phyloP scores from a whole-genome alignment of 2,329 filamentous ascomycete genomes.

The Penicillium sp. region DNA sequence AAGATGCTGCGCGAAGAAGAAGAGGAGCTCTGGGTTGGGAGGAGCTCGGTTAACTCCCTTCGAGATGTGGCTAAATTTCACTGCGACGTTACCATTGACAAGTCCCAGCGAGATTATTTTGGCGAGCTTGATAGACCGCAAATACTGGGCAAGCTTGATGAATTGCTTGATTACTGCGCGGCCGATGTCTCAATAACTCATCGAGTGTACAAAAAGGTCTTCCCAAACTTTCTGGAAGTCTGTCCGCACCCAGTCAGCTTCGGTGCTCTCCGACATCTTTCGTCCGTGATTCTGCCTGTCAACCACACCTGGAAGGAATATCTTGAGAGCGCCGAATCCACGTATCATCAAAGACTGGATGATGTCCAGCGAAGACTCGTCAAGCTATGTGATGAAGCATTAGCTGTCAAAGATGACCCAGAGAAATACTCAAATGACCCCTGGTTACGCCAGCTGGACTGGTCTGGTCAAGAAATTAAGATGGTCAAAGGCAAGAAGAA shows the following conservation, averaged over 20 bases:
- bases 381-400: slow-evolving; percentile 74
- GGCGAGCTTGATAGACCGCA: slow-evolving; percentile 76
- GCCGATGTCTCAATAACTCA: slow-evolving; percentile 94
- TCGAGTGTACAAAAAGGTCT: slow-evolving; percentile 89
- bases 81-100: slow-evolving; percentile 88
- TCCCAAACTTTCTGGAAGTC: slow-evolving; percentile 83
- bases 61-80: slow-evolving; percentile 97
- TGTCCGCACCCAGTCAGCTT: slow-evolving; percentile 98
- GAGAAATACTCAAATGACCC: slow-evolving; percentile 78
- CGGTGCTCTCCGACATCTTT: slow-evolving; percentile 88
- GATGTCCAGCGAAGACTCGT: slow-evolving; percentile 79
- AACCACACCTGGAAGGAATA: slow-evolving; percentile 88
- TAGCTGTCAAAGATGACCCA: slow-evolving; percentile 72
- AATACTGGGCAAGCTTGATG: slow-evolving; percentile 73
- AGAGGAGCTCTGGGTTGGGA: slow-evolving; percentile 92
- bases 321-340: slow-evolving; percentile 80
- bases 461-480: slow-evolving; percentile 89
- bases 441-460: slow-evolving; percentile 93
- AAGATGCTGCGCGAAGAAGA: slow-evolving; percentile 76
- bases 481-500: slow-evolving; percentile 94
- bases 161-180: slow-evolving; percentile 91
- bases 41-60: slow-evolving; percentile 93
- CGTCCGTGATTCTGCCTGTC: slow-evolving; percentile 88
- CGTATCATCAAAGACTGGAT: slow-evolving; percentile 75
- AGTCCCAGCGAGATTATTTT: slow-evolving; percentile 84